Evolutionary conservation across 1,139 yeast species (phyloP).

Genomic region (Yamadazyma friedrichii): DNA sequence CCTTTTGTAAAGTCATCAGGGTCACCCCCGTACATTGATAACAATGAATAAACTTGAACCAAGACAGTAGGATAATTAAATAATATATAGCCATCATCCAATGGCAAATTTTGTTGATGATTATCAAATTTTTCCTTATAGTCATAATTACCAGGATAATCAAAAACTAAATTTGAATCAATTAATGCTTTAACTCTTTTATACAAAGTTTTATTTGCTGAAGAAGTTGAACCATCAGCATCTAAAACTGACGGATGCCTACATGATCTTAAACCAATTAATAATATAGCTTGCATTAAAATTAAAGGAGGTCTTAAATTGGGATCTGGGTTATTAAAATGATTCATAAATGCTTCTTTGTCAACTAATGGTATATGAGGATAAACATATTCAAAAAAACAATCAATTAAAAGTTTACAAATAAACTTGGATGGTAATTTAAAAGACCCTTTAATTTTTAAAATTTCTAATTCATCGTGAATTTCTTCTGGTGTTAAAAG

Average conservation of each 20-base stretch:
- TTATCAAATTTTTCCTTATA: neutral
- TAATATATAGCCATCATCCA: constrained; percentile 15
- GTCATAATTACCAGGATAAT: constrained; percentile 18
- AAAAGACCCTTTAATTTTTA: constrained; percentile 68
- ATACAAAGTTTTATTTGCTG: constrained; percentile 61
- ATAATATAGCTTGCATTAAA: constrained; percentile 61
- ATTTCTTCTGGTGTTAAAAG: constrained; percentile 2
- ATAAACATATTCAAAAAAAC: constrained; percentile 63
- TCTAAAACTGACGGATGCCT: constrained; percentile 56
- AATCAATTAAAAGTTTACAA: constrained; percentile 56
- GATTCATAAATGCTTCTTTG: constrained; percentile 55
- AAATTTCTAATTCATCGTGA: constrained; percentile 53
- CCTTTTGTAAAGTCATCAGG: constrained; percentile 74
- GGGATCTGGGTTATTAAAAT: constrained; percentile 51
- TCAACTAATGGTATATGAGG: constrained; percentile 68
- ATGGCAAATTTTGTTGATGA: neutral
- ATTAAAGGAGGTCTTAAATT: constrained; percentile 56
- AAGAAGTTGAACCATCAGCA: constrained; percentile 48
- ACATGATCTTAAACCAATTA: constrained; percentile 64
- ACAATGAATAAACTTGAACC: constrained; percentile 58
- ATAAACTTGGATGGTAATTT: constrained; percentile 59
- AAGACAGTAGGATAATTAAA: constrained; percentile 46
- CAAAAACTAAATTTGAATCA: constrained; percentile 67
- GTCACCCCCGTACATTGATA: constrained; percentile 57
- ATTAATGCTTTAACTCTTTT: constrained; percentile 71